Evolutionary conservation across 2,329 filamentous ascomycete genomes (phyloP), one percentile per base, ranked within the genome.

Genomic region (Fusarium kyushuense): DNA sequence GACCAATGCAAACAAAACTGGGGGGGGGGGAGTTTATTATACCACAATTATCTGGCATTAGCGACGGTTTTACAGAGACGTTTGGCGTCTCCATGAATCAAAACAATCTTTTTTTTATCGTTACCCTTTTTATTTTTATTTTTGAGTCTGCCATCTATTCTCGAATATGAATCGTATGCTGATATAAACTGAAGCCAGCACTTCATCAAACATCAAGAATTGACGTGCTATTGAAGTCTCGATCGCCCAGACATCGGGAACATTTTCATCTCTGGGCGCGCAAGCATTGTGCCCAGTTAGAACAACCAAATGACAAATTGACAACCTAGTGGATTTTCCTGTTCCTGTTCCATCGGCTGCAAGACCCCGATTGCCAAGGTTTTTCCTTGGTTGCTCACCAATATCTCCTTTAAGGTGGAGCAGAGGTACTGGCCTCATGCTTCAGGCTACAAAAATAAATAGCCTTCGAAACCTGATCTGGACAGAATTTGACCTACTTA

Each of bases 21-120:
- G 27, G 27, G 27, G 55, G 67, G 57, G 48, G 54, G 54, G 56
- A 61, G 48, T 62, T 58, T 58, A 57, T 66, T 65, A 65, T 71
- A 69, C 47, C 52, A 68, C 57, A 38, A 61, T 59, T 45, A 69
- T 72, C 27, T 58, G 58, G 65, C 60, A 71, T 73, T 71, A 73
- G 71, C 71, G 71, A 73, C 56, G 60, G 67, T 56, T 64, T 64
- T 59, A 54, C 42, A 19, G 59, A 54, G 65, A 53, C 60, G 58
- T 54, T 57, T 61, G 59, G 67, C 47, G 62, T 63, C 67, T 62
- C 59, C 23, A 72, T 63, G 59, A 73, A 73, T 73, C 58, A 61
- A 69, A 51, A 60, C 67, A 57, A 48, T 36, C 11, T 53, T 58
- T 41, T 41, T 25, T 52, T 57, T 54, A 55, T 48, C 61, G 32